Base-by-base conservation (phyloP, 192 early-diverging fungal genomes). In the Coemansia sp. region DNA sequence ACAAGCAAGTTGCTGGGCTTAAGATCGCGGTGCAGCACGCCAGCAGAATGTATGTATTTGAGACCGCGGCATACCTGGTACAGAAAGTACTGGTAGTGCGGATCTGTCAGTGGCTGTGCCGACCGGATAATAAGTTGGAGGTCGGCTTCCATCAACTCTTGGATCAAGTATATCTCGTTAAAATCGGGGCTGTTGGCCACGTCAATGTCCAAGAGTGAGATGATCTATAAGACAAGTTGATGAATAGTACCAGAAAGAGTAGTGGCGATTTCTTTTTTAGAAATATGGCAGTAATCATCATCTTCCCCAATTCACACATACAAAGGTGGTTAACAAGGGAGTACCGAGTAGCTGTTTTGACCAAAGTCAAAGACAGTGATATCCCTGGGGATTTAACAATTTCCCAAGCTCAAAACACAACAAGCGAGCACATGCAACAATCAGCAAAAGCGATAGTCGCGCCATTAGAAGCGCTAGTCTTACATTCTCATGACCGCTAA, bases 131-230 rank as follows among this genome's bases (percentile, higher is more conserved):
- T 95, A 59, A 94, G 89, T 77, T 96, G 93, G 72, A 99, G 87
- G 73, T 99, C 97, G 26, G 97, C 94, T 81, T 99, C 97, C 97
- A 99, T 99, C 21, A 99, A 76, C 65, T 95, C 97, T 82, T 97
- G 94, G 28, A 97, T 94, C 66, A 99, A 83, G 68, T 98, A 97
- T 7, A 98, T 88, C 78, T 98, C 96, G 69, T 89, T 93, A 73
- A 96, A 95, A 56, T 92, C 86, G 22, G 90, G 86, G 41, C 64
- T 82, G 63, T 90, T 87, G 22, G 94, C 91, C 38, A 91, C 88
- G 63, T 96, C 92, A 63, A 95, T 93, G 68, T 96, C 96, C 47
- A 98, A 76, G 61, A 95, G 90, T 44, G 88, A 87, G 30, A 95
- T 93, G 63, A 98, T 90, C 94, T 96, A 81, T 34, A 64, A 12